Base-by-base conservation (phyloP, 805 yeast species). In the Lipomyces yamanashiensis region DNA sequence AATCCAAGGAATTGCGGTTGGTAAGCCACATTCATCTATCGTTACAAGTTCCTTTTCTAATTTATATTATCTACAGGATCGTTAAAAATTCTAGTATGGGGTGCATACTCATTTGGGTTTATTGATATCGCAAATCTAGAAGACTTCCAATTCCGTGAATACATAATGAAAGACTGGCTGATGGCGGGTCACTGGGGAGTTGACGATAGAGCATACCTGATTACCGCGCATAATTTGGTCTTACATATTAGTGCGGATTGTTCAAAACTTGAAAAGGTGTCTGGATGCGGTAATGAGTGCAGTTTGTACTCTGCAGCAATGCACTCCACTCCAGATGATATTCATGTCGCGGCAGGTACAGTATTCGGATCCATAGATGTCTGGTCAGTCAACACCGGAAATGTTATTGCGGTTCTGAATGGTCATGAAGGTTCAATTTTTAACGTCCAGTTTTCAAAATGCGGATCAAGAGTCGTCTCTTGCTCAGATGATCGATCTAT, bases 401-500 rank as follows among this genome's bases (percentile, higher is more conserved):
- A 76, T 0, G 77, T 87, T 8, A 28, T 84, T 2, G 85, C 86
- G 69, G 82, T 81, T 43, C 78, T 93, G 57, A 81, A 82, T 0
- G 88, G 87, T 0, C 99, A 95, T 76, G 92, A 88, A 74, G 99
- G 99, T 1, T 89, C 97, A 0, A 92, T 93, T 36, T 93, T 95
- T 75, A 89, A 88, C 36, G 92, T 92, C 4, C 81, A 81, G 17
- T 79, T 88, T 40, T 88, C 90, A 63, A 66, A 73, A 0, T 78
- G 81, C 58, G 90, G 88, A 5, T 73, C 77, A 51, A 80, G 77
- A 61, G 76, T 90, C 7, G 85, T 87, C 1, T 86, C 93, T 54
- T 95, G 99, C 74, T 93, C 98, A 0, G 98, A 95, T 75, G 99
- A 93, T 73, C 81, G 99, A 66, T 89, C 97, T 0, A 85, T 95